phyloP scores from a whole-genome alignment of 495 filamentous ascomycete species.

The Tuber melanosporum region DNA sequence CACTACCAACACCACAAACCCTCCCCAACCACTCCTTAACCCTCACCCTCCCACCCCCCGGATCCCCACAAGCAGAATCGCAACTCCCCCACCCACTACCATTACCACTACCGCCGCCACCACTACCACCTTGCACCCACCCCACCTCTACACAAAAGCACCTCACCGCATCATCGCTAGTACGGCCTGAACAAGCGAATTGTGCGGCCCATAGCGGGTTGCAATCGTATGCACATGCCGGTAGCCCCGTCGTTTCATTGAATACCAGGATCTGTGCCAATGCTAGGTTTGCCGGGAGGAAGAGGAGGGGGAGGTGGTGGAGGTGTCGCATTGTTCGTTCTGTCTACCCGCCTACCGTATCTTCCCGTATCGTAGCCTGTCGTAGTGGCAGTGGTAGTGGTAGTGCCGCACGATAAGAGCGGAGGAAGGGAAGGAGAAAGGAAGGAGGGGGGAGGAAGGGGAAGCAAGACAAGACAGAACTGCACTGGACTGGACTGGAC shows the following conservation, averaged over 20 bases:
- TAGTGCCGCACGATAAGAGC: background rate
- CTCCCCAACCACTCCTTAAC: constrained; percentile 26
- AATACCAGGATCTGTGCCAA: constrained; percentile 27
- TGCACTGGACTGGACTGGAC: background rate
- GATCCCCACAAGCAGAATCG: constrained; percentile 14
- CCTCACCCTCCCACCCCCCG: constrained; percentile 13
- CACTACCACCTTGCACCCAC: constrained; percentile 6
- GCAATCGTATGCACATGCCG: constrained; percentile 34
- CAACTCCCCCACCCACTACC: constrained; percentile 26
- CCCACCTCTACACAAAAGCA: constrained; percentile 33
- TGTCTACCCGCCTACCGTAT: background rate
- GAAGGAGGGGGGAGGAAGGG: constrained; percentile 8
- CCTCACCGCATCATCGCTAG: constrained; percentile 4
- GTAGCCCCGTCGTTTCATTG: constrained; percentile 34
- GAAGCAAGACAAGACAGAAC: constrained; percentile 7
- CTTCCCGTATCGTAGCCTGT: background rate
- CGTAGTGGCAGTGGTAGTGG: background rate
- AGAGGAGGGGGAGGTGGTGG: constrained; percentile 26
- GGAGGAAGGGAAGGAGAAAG: background rate
- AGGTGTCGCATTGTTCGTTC: constrained; percentile 21
- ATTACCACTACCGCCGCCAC: background rate
- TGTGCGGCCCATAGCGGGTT: constrained; percentile 31
- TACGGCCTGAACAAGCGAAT: constrained; percentile 21
- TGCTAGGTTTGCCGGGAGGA: constrained; percentile 11
- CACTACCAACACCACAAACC: constrained; percentile 17